Base-by-base conservation (phyloP, 1,284 basidiomycete species). In the Schizophyllum amplum region DNA sequence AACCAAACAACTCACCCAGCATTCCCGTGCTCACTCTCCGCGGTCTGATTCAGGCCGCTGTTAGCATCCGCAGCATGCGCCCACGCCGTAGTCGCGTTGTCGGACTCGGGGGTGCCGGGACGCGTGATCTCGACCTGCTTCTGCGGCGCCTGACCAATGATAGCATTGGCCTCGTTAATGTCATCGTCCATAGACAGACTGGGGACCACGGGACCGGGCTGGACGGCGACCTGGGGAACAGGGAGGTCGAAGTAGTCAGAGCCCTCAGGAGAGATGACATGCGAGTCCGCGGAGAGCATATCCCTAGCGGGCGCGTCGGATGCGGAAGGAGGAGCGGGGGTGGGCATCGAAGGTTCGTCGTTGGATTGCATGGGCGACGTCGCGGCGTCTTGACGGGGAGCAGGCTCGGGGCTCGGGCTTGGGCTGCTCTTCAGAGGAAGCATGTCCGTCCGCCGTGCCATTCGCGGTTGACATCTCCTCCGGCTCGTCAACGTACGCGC, bases 401-500 rank as follows among this genome's bases (percentile, higher is more conserved):
- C 48, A 17, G 48, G 25, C 1, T 48, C 53, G 26, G 55, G 57
- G 22, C 13, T 27, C 52, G 47, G 55, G 27, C 15, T 57, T 53
- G 27, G 53, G 21, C 33, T 23, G 24, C 33, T 21, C n/a, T 9
- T 42, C 13, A 15, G 24, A 23, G 2, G 47, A 47, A 24, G 27
- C 24, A 24, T n/a, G 22, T 1, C 22, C 21, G 22, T 55, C 54
- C 20, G 48, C 22, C 17, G n/a, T 26, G 20, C 47, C 53, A 22
- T 56, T 47, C n/a, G 50, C 27, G 7, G 42, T 26, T 2, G 48
- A 24, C 46, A 75, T 64, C 4, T 71, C 67, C 20, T 75, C 73
- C 1, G 68, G 63, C 24, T 73, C 71, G 55, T 78, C 76, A 0
- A 70, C 74, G 65, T 75, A 77, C 1, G 71, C 75, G 42, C 75